Conservation (phyloP, 257 asterid genomes). For the Misopates orontium region DNA sequence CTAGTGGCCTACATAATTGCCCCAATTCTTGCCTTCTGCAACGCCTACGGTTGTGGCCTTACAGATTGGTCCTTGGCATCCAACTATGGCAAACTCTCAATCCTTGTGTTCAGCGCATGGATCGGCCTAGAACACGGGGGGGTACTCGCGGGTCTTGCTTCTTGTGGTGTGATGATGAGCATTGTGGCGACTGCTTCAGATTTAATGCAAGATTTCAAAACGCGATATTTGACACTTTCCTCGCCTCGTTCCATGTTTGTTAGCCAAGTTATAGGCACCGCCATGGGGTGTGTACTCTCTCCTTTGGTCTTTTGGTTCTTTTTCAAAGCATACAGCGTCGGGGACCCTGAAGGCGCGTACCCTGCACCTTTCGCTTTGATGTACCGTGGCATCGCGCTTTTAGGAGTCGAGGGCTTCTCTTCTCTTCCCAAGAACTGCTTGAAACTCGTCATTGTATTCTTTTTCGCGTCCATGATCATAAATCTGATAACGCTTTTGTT, state of each 20-base stretch:
- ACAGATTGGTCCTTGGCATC: constrained; percentile 78
- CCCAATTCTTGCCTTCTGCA: constrained; percentile 67
- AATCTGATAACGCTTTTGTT: constrained; percentile 26
- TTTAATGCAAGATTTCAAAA: constrained; percentile 69
- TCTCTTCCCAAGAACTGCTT: constrained; percentile 65
- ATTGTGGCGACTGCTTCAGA: constrained; percentile 66
- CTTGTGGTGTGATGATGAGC: constrained; percentile 76
- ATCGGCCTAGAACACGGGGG: constrained; percentile 59
- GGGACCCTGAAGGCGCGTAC: constrained; percentile 49
- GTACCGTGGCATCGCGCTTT: constrained; percentile 59
- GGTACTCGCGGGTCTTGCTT: constrained; percentile 63
- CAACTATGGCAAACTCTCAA: constrained; percentile 64
- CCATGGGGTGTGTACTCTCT: constrained; percentile 48
- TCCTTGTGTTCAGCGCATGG: constrained; percentile 65
- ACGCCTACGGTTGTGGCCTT: constrained; percentile 73
- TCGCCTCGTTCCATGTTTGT: constrained; percentile 68
- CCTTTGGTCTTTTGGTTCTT: constrained; percentile 71
- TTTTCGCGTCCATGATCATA: constrained; percentile 34
- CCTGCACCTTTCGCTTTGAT: constrained; percentile 54
- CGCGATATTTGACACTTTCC: constrained; percentile 62
- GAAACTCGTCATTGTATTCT: constrained; percentile 39
- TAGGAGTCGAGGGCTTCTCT: constrained; percentile 61
- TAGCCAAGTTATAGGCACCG: constrained; percentile 60
- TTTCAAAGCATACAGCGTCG: constrained; percentile 46
- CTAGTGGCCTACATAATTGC: constrained; percentile 48